Conservation (phyloP, 1,139 yeast genomes). For the Yamadazyma blattariae region DNA sequence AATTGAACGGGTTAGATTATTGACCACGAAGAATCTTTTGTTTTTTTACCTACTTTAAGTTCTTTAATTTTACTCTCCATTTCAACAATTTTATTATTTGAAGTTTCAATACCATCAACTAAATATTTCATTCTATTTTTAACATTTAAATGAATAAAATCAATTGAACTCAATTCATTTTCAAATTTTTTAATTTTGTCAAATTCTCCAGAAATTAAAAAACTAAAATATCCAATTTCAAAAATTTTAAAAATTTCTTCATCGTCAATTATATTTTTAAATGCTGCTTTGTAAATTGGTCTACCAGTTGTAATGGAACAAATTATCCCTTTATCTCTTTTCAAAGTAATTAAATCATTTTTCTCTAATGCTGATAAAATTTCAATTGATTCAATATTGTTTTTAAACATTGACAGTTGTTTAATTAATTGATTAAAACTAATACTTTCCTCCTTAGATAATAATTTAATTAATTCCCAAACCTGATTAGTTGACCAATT, state of each 20-base stretch:
- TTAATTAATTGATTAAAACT: slow-evolving; percentile 51
- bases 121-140: slow-evolving; percentile 64
- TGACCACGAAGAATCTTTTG: not conserved
- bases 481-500: slow-evolving; percentile 80
- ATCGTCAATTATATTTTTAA: slow-evolving; percentile 60
- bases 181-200: slow-evolving; percentile 64
- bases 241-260: slow-evolving; percentile 54
- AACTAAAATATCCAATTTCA: slow-evolving; percentile 59
- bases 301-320: slow-evolving; percentile 70
- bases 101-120: slow-evolving; percentile 57
- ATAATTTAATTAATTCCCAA: slow-evolving; percentile 73
- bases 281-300: slow-evolving; percentile 83
- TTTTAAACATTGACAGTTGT: slow-evolving; percentile 60
- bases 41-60: slow-evolving; percentile 6
- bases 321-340: slow-evolving; percentile 73
- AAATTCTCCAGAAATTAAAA: slow-evolving; percentile 58
- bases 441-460: slow-evolving; percentile 49
- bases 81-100: slow-evolving; percentile 48
- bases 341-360: slow-evolving; percentile 67
- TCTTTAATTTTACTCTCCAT: slow-evolving; percentile 31
- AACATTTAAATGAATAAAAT: slow-evolving; percentile 43
- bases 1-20: no score
- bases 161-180: slow-evolving; percentile 61
- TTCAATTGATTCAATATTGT: slow-evolving; percentile 44
- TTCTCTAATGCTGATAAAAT: slow-evolving; percentile 73